phyloP scores from a whole-genome alignment of 2,329 filamentous ascomycete species.

The Apiospora hydei region DNA sequence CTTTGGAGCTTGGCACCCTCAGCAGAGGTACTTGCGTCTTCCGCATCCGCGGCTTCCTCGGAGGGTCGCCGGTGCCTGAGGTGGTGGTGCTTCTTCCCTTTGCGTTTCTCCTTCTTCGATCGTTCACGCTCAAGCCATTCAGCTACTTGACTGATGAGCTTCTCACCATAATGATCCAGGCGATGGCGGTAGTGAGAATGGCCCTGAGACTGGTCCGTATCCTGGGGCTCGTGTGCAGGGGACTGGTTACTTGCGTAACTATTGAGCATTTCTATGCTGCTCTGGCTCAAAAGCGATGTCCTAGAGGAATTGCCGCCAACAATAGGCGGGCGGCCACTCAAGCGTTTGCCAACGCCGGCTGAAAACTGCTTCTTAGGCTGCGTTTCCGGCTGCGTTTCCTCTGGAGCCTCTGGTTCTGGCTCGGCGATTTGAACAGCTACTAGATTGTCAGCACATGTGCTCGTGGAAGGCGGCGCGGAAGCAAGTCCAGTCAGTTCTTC shows the following conservation, averaged over 20 bases:
- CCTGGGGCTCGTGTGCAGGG: conserved; percentile 36
- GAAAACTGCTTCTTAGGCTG: conserved; percentile 53
- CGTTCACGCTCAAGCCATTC: conserved; percentile 88
- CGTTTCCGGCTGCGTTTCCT: conserved; percentile 46
- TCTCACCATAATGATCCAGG: conserved; percentile 53
- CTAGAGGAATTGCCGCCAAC: conserved; percentile 50
- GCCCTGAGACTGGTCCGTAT: conserved; percentile 39
- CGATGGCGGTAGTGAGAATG: conserved; percentile 43
- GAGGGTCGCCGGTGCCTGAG: conserved; percentile 1
- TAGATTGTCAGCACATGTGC: conserved; percentile 30
- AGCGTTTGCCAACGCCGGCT: conserved; percentile 50
- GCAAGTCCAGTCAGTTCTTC: not conserved
- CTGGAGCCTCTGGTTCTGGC: conserved; percentile 40
- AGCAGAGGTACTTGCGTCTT: conserved; percentile 27
- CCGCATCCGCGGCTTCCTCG: conserved; percentile 25
- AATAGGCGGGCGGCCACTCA: conserved; percentile 51
- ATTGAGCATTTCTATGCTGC: conserved; percentile 43
- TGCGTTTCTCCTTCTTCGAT: conserved; percentile 61
- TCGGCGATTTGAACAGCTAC: conserved; percentile 66
- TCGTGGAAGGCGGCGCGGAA: not conserved
- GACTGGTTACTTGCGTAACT: conserved; percentile 37
- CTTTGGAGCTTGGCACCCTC: conserved; percentile 39
- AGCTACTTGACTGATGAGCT: conserved; percentile 75
- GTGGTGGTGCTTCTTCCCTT: conserved; percentile 8
- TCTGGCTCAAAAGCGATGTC: conserved; percentile 51